Percentiles rank a stretch among this genome's conserved stretches.
Evolutionary conservation across 2,329 filamentous ascomycete genomes (phyloP).

Genomic region (Taxawa tesnikishii): DNA sequence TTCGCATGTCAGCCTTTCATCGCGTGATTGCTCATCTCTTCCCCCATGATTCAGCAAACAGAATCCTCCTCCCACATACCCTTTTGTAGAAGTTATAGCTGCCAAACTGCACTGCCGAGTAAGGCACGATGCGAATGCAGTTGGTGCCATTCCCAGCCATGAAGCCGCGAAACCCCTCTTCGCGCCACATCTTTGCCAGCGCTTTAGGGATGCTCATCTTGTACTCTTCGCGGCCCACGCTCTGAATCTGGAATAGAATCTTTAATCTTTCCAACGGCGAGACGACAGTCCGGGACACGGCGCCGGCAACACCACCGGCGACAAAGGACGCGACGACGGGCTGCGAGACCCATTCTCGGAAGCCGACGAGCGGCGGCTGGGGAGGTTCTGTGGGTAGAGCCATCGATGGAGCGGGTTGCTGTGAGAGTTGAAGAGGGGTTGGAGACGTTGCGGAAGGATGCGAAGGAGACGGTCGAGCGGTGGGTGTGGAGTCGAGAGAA

Average conservation of each 20-base stretch:
- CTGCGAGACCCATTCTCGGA: slow-evolving; percentile 47
- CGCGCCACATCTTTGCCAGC: slow-evolving; percentile 86
- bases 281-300: slow-evolving; percentile 94
- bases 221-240: slow-evolving; percentile 80
- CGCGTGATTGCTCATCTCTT: not conserved
- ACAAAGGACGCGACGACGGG: slow-evolving; percentile 86
- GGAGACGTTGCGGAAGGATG: no score
- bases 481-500: no score
- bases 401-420: slow-evolving; percentile 6
- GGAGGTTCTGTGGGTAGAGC: no score
- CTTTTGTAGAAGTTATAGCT: slow-evolving; percentile 96
- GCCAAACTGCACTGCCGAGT: slow-evolving; percentile 95
- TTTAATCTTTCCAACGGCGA: slow-evolving; percentile 92
- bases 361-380: no score
- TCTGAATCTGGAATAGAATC: slow-evolving; percentile 96
- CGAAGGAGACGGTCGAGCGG: no score
- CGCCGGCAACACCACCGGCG: slow-evolving; percentile 85
- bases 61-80: no score
- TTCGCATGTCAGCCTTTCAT: slow-evolving; percentile 1
- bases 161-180: slow-evolving; percentile 94
- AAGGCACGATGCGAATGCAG: slow-evolving; percentile 94
- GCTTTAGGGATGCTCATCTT: slow-evolving; percentile 84
- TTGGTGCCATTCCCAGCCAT: slow-evolving; percentile 98
- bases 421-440: no score
- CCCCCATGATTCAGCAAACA: slow-evolving; percentile 8